Conservation (phyloP, 495 filamentous ascomycete species). For the Articulospora tetracladia region DNA sequence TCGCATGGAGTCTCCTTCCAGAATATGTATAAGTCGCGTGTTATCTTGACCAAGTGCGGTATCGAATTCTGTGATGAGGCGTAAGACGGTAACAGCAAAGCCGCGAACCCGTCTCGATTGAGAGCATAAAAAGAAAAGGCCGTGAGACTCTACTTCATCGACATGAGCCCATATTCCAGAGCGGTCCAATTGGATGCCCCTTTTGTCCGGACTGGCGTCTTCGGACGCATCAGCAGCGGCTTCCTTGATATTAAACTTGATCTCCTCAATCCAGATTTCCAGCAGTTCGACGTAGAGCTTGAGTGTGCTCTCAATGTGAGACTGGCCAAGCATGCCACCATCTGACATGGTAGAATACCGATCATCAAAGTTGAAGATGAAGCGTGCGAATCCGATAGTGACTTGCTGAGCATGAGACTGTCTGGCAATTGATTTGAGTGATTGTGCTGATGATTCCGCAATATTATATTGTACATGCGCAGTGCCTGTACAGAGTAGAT, state of each 20-base stretch:
- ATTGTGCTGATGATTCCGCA: conserved; percentile 85
- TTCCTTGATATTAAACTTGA: conserved; percentile 78
- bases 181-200: conserved; percentile 74
- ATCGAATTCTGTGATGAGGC: conserved; percentile 92
- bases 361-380: conserved; percentile 97
- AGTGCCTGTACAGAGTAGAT: conserved; percentile 92
- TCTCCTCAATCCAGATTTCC: conserved; percentile 95
- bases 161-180: conserved; percentile 87
- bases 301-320: conserved; percentile 92
- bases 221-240: conserved; percentile 61
- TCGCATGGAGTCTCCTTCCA: conserved; percentile 83
- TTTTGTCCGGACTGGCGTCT: conserved; percentile 50
- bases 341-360: conserved; percentile 97
- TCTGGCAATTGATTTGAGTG: conserved; percentile 89
- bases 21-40: conserved; percentile 76
- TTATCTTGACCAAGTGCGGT: conserved; percentile 73
- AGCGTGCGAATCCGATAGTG: conserved; percentile 91
- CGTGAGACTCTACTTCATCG: conserved; percentile 95
- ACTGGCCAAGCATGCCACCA: conserved; percentile 91
- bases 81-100: conserved; percentile 88
- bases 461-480: conserved; percentile 93
- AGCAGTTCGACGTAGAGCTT: conserved; percentile 90
- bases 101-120: conserved; percentile 85
- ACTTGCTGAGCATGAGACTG: conserved; percentile 94
- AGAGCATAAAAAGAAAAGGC: conserved; percentile 96